Evolutionary conservation across 768 basidiomycete species (phyloP).

Genomic region (Rossbeevera mucosa): DNA sequence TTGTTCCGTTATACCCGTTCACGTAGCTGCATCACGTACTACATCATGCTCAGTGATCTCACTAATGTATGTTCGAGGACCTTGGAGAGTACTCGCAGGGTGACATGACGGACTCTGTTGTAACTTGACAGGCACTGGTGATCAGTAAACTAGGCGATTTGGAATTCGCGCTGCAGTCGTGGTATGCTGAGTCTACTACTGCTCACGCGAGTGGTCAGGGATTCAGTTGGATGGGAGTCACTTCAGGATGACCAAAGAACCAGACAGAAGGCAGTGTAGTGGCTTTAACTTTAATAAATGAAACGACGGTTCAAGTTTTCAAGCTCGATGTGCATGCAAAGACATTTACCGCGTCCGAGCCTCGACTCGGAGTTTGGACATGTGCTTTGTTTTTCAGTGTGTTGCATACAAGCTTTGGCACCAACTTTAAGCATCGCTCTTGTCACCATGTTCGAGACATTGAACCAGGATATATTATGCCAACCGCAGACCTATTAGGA

Average conservation of each 20-base stretch:
- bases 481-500: neutral
- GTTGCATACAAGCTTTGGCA: too few relatives aligned
- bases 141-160: neutral
- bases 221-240: neutral
- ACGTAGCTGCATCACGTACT: constrained; percentile 29
- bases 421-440: neutral
- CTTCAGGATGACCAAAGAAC: too few relatives aligned
- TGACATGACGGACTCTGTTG: neutral
- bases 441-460: neutral
- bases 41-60: constrained; percentile 27
- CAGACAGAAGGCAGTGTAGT: neutral
- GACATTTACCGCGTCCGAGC: too few relatives aligned
- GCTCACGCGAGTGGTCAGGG: neutral
- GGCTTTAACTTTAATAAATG: neutral
- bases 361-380: too few relatives aligned
- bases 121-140: neutral
- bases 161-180: neutral
- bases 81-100: constrained; percentile 1
- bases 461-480: neutral
- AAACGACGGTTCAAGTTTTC: neutral
- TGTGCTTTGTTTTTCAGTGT: neutral
- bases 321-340: too few relatives aligned
- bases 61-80: constrained; percentile 27
- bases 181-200: neutral
- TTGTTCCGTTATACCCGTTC: constrained; percentile 26